These are phyloP conservation scores for Cryptosporidium sp. DNA, from an alignment of 169 alveolate genomes.

Conservation along the genomic window DNA sequence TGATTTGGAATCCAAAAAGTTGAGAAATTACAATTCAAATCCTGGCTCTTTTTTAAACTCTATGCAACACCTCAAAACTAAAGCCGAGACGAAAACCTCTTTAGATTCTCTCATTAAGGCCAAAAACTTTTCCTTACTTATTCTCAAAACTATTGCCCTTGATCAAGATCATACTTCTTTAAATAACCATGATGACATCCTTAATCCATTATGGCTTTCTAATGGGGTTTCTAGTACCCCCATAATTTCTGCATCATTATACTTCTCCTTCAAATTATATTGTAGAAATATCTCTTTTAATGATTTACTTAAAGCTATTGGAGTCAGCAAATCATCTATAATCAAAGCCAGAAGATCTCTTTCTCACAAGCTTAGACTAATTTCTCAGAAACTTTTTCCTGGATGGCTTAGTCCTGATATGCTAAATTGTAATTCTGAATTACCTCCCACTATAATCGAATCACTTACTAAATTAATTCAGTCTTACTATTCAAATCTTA, in stretches of 20 bases:
- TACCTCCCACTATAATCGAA: conserved; percentile 36
- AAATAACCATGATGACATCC: conserved; percentile 14
- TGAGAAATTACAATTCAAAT: neutral
- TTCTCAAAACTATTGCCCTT: neutral
- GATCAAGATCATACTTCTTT: neutral
- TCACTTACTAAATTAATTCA: conserved; percentile 22
- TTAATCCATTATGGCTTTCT: conserved; percentile 33
- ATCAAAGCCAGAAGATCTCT: conserved; percentile 17
- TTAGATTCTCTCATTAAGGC: conserved; percentile 28
- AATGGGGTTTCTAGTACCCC: conserved; percentile 53
- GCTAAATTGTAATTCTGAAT: neutral
- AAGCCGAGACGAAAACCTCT: neutral
- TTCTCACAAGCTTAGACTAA: conserved; percentile 2
- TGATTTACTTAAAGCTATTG: conserved; percentile 24
- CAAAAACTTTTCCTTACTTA: conserved; percentile 19
- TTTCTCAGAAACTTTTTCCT: conserved; percentile 40
- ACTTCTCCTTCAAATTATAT: conserved; percentile 13
- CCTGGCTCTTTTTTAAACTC: neutral
- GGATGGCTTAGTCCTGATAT: conserved; percentile 42
- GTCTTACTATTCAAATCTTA: neutral
- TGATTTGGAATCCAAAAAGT: neutral
- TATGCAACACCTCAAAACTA: neutral
- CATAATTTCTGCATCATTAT: conserved; percentile 30
- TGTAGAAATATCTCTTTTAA: conserved; percentile 21
- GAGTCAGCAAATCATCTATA: conserved; percentile 34